Conservation (phyloP, 176 grass and related monocot genomes). For the bread wheat (Triticum aestivum) region DNA sequence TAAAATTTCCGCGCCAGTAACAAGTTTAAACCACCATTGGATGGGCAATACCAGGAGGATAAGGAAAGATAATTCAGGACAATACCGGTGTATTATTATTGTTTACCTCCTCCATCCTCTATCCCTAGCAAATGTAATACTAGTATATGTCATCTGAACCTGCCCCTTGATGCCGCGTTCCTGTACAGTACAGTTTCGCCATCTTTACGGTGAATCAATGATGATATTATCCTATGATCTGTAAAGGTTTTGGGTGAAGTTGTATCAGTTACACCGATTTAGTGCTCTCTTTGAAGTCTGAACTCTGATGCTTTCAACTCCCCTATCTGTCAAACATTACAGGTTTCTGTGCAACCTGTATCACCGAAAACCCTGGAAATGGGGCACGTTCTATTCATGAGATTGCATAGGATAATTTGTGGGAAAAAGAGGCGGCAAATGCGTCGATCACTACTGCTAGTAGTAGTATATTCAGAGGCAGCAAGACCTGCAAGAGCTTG, state of each 20-base stretch:
- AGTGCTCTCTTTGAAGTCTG: neutral
- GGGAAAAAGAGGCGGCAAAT: neutral
- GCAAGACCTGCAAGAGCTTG: conserved; percentile 14
- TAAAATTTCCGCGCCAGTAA: neutral
- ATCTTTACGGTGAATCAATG: neutral
- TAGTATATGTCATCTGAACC: conserved; percentile 19
- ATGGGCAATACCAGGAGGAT: conserved; percentile 7
- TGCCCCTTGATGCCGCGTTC: neutral
- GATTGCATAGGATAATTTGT: neutral
- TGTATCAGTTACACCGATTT: neutral
- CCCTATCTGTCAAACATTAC: neutral
- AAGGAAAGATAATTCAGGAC: conserved; percentile 23
- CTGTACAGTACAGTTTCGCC: conserved; percentile 2
- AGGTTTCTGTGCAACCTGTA: conserved; percentile 15
- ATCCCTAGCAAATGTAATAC: conserved; percentile 2
- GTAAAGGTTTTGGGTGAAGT: conserved; percentile 11
- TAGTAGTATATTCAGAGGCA: neutral
- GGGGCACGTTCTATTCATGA: neutral
- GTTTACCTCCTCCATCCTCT: neutral
- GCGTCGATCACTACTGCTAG: neutral
- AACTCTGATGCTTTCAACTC: neutral
- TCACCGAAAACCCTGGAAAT: neutral
- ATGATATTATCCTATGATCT: neutral
- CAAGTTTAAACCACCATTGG: neutral
- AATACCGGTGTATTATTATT: neutral